Conservation (phyloP, 2,329 filamentous ascomycete species). For the Alternaria gansuensis region DNA sequence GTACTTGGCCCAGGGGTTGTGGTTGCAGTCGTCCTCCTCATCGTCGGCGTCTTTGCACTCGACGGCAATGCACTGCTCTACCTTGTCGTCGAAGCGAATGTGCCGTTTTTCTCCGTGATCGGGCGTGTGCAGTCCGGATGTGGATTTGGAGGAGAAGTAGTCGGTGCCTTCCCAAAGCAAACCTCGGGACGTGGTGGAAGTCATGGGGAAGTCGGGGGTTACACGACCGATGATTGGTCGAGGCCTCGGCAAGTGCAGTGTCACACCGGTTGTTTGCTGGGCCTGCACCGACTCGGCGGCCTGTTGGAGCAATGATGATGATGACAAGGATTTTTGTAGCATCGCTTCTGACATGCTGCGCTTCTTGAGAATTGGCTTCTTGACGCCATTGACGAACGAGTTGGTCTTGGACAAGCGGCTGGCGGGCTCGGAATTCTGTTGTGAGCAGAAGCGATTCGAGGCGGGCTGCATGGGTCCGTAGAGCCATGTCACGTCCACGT, state of each 20-base stretch:
- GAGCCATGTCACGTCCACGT: conserved; percentile 96
- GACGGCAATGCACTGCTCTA: conserved; percentile 93
- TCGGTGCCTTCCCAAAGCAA: conserved; percentile 71
- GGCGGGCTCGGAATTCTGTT: conserved; percentile 60
- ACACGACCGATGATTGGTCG: conserved; percentile 67
- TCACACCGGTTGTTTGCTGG: conserved; percentile 70
- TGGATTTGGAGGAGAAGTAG: conserved; percentile 71
- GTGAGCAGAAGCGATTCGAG: conserved; percentile 62
- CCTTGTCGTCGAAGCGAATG: conserved; percentile 96
- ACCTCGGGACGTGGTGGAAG: conserved; percentile 69
- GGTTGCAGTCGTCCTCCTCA: conserved; percentile 61
- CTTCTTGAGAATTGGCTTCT: conserved; percentile 96
- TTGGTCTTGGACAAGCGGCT: conserved; percentile 67
- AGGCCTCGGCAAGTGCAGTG: conserved; percentile 58
- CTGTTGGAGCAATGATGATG: conserved; percentile 88
- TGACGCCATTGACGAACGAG: conserved; percentile 70
- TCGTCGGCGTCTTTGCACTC: conserved; percentile 84
- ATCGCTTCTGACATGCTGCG: conserved; percentile 95
- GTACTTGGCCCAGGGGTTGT: conserved; percentile 51
- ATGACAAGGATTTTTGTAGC: conserved; percentile 86
- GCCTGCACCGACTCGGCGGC: conserved; percentile 86
- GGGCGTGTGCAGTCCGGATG: conserved; percentile 75
- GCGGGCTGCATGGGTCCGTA: conserved; percentile 90
- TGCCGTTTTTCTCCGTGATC: conserved; percentile 74
- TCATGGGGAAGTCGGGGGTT: conserved; percentile 73